Evolutionary conservation across 1,139 yeast genomes (phyloP).

Genomic region (Wickerhamiella pararugosa): DNA sequence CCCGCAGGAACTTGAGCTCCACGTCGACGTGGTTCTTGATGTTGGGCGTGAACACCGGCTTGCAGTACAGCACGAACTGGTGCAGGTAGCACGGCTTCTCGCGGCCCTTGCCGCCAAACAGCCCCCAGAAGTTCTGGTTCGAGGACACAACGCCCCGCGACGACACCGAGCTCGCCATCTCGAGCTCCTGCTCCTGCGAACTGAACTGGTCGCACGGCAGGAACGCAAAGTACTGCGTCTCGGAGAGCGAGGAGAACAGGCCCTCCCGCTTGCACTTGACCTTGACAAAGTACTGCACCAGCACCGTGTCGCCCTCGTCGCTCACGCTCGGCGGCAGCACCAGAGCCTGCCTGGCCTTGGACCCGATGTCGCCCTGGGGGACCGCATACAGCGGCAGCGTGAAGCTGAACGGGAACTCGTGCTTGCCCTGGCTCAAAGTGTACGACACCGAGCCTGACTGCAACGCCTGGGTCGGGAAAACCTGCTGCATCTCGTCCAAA

Average conservation of each 20-base stretch:
- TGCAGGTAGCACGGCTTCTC: constrained; percentile 9
- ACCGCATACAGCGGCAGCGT: constrained; percentile 10
- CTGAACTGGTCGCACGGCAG: constrained; percentile 12
- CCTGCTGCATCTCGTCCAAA: constrained; percentile 8
- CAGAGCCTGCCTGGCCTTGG: constrained; percentile 7
- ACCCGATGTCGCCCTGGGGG: constrained; percentile 8
- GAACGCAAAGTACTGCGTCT: constrained; percentile 7
- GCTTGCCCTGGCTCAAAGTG: constrained; percentile 13
- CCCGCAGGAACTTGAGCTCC: constrained; percentile 1
- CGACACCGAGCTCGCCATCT: constrained; percentile 2
- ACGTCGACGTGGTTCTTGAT: constrained; percentile 7
- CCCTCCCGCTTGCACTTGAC: constrained; percentile 7
- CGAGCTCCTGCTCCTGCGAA: constrained; percentile 5
- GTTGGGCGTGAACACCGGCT: constrained; percentile 14
- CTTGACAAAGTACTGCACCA: constrained; percentile 12
- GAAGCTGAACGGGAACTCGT: constrained; percentile 14
- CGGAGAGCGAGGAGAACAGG: background rate
- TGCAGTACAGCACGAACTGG: constrained; percentile 11
- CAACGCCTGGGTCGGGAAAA: constrained; percentile 12
- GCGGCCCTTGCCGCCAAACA: constrained; percentile 1
- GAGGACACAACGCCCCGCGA: constrained; percentile 2
- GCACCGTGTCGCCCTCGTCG: constrained; percentile 12
- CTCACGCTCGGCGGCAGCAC: constrained; percentile 15
- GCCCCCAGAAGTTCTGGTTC: constrained; percentile 6
- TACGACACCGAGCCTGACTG: constrained; percentile 10